A percentile compares a stretch with the other conserved stretches of the same genome.
Conservation (phyloP, 1,284 basidiomycete species). For the Austroboletus novae-zelandiae region DNA sequence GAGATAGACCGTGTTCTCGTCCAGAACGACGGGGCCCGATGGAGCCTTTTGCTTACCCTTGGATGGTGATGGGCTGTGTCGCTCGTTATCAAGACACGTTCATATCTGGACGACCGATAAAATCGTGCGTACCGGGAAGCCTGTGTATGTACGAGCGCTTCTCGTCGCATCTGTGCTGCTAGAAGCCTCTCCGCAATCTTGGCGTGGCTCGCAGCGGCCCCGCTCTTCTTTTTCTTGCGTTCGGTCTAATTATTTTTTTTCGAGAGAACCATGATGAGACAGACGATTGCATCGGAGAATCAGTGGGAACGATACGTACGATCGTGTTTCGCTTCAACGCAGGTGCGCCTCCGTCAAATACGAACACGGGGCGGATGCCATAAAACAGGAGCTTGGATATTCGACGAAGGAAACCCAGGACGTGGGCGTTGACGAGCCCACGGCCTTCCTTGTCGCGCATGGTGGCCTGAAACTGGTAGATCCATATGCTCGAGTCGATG, state of each 20-base stretch:
- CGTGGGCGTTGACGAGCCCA: conserved; percentile 90
- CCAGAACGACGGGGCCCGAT: conserved; percentile 44
- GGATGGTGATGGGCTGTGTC: conserved; percentile 21
- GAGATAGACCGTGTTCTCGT: conserved; percentile 77
- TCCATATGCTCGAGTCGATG: conserved; percentile 99
- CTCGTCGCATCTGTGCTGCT: conserved; percentile 90
- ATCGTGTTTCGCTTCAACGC: conserved; percentile 84
- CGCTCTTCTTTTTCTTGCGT: conserved; percentile 83
- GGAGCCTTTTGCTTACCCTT: conserved; percentile 46
- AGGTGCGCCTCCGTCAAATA: conserved; percentile 95
- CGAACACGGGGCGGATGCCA: conserved; percentile 95
- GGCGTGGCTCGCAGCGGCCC: conserved; percentile 80
- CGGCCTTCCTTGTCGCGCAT: conserved; percentile 98
- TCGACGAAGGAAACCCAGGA: conserved; percentile 89
- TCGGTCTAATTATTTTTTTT: conserved; percentile 54
- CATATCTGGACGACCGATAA: background rate
- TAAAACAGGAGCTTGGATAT: conserved; percentile 96
- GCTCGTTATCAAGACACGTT: background rate
- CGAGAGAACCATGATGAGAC: no score
- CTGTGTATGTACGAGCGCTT: conserved; percentile 79
- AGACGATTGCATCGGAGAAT: no score
- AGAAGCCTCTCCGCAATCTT: conserved; percentile 90
- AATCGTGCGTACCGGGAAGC: conserved; percentile 34
- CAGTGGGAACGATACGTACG: conserved; percentile 45
- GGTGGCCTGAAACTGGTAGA: conserved; percentile 98